Evolutionary conservation across 1,139 yeast genomes (phyloP), one percentile per base, ranked within the genome.

Genomic region (Geotrichum cucujoidarum): DNA sequence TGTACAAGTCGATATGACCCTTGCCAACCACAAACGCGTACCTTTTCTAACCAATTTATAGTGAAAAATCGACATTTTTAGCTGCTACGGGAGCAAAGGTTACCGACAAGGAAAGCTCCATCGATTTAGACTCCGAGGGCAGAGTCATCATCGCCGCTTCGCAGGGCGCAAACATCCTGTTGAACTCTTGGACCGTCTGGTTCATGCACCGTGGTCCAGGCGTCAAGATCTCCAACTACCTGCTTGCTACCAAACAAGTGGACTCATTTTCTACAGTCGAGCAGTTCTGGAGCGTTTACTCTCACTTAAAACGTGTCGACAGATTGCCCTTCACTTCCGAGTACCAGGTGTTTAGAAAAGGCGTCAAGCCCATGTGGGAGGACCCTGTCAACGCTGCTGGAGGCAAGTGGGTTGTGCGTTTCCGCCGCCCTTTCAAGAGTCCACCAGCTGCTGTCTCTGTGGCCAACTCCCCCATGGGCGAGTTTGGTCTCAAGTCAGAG

Each of bases 321-420:
- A 74, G 73, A 45, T 68, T 80, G 50, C 72, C 75, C 16, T 68
- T 71, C 50, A 82, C 83, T 24, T 72, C 81, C 35, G 85, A 80
- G 60, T 71, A 77, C 54, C 78, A 80, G 53, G 63, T 81, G 14
- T 81, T 82, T 65, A 78, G 80, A 57, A 70, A 76, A 40, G 85
- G 85, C 1, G 75, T 81, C 39, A 77, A 76, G 58, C 88, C 88
- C 17, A 78, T 80, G 50, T 81, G 87, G 85, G 87, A 81, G 61
- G 87, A 81, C 59, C 83, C 86, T 1, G 69, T 73, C 49, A 81
- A 81, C 60, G 65, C 74, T 42, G 69, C 72, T 47, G 87, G 87
- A 36, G 88, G 88, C 2, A 71, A 84, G 57, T 81, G 86, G 86
- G 75, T 77, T 32, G 74, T 78, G 56, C 70, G 81, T 52, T 72